phyloP scores from a whole-genome alignment of 306 rosid genomes.

The Ceratonia siliqua region DNA sequence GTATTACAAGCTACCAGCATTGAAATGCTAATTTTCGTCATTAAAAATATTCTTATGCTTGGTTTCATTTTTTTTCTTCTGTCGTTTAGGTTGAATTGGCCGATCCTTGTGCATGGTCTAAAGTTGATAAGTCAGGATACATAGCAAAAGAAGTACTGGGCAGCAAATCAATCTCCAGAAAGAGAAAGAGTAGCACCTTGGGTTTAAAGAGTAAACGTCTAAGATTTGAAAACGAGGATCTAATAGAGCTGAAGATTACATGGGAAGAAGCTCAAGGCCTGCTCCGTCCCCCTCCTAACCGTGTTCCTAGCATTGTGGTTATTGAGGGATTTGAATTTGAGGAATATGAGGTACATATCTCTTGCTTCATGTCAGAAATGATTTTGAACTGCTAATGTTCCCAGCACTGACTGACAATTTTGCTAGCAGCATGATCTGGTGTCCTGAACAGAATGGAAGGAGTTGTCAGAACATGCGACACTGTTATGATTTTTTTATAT shows the following conservation, averaged over 20 bases:
- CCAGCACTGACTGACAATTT: neutral
- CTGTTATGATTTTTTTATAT: too few species aligned
- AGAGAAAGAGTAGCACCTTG: conserved; percentile 76
- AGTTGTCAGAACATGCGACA: too few species aligned
- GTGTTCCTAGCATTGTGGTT: conserved; percentile 75
- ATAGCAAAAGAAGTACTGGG: conserved; percentile 87
- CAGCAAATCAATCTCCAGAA: conserved; percentile 72
- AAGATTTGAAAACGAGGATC: conserved; percentile 79
- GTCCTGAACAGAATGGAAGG: too few species aligned
- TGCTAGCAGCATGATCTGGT: neutral
- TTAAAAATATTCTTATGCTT: conserved; percentile 20
- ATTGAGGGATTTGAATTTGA: conserved; percentile 96
- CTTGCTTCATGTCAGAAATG: conserved; percentile 26
- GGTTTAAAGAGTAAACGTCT: conserved; percentile 84
- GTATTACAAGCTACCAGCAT: conserved; percentile 43
- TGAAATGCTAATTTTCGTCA: conserved; percentile 34
- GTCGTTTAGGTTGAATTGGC: conserved; percentile 70
- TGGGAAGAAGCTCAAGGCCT: conserved; percentile 99
- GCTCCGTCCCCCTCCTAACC: conserved; percentile 85
- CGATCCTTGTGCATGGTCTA: conserved; percentile 83
- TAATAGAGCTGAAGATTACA: conserved; percentile 88
- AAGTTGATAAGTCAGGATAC: conserved; percentile 93
- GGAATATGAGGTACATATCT: conserved; percentile 85
- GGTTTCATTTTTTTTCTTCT: conserved; percentile 26
- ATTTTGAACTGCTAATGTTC: conserved; percentile 6